Evolutionary conservation across 495 filamentous ascomycete species (phyloP).

Genomic region (Annulohypoxylon nitens): DNA sequence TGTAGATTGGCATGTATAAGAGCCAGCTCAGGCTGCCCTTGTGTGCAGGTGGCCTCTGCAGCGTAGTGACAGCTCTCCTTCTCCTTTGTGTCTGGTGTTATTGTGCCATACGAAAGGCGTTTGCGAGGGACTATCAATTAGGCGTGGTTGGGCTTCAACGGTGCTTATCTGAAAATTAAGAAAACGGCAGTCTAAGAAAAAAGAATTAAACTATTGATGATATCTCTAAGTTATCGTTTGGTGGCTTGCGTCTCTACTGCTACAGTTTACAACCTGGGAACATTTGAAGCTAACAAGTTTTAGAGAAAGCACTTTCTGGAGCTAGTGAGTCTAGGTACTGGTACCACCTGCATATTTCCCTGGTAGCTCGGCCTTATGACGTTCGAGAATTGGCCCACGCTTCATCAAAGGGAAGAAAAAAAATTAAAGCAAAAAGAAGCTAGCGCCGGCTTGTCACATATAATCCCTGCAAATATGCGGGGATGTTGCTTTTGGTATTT

Average conservation of each 20-base stretch:
- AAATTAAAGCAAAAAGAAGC: constrained; percentile 18
- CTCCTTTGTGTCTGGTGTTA: constrained; percentile 22
- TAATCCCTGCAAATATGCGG: constrained; percentile 27
- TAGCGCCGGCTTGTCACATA: constrained; percentile 20
- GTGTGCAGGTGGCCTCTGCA: background rate
- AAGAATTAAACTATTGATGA: constrained; percentile 16
- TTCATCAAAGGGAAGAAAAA: constrained; percentile 12
- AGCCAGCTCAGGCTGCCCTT: constrained; percentile 3
- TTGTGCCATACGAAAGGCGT: constrained; percentile 31
- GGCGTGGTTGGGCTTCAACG: background rate
- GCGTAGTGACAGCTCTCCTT: constrained; percentile 17
- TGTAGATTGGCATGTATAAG: constrained; percentile 7
- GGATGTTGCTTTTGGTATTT: constrained; percentile 18
- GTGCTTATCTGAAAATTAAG: background rate
- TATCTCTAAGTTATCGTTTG: constrained; percentile 1
- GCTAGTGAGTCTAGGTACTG: constrained; percentile 12
- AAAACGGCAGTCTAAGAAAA: background rate
- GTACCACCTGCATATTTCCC: constrained; percentile 1
- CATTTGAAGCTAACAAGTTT: constrained; percentile 20
- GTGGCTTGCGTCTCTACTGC: background rate
- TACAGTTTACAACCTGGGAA: constrained; percentile 1
- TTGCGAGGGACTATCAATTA: background rate
- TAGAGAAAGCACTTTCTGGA: constrained; percentile 23
- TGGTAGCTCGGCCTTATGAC: constrained; percentile 41
- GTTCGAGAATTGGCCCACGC: constrained; percentile 34